phyloP scores from a whole-genome alignment of 208 protist genomes.

The Phytomonas serpens region DNA sequence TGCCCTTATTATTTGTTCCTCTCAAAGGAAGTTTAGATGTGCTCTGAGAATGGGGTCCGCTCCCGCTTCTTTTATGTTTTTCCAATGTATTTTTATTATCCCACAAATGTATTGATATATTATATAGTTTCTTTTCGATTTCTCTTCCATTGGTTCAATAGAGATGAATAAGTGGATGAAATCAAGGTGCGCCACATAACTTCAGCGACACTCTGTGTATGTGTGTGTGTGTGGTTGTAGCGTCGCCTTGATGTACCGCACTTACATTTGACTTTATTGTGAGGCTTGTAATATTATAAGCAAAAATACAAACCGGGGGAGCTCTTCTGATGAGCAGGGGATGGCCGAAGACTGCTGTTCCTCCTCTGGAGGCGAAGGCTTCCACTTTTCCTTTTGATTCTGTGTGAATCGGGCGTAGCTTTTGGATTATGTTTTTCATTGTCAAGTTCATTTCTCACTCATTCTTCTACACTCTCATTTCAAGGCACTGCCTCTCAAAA shows the following conservation, averaged over 20 bases:
- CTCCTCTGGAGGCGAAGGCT: not conserved
- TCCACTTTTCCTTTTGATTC: not conserved
- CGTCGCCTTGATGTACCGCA: not conserved
- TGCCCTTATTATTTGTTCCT: not conserved
- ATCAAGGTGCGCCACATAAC: not conserved
- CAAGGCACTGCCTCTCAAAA: not conserved
- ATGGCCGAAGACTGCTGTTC: not conserved
- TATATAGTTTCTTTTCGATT: not conserved
- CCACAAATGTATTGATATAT: not conserved
- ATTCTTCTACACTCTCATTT: not conserved
- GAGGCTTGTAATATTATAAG: not conserved
- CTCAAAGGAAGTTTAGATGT: not conserved
- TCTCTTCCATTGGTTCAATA: not conserved
- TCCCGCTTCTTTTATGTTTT: not conserved
- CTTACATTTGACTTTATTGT: constrained; percentile 2
- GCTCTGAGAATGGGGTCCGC: not conserved
- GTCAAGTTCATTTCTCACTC: not conserved
- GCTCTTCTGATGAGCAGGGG: not conserved
- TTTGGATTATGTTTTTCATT: not conserved
- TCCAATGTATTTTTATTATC: constrained; percentile 3
- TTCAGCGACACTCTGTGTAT: not conserved
- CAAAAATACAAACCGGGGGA: not conserved
- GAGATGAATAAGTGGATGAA: not conserved
- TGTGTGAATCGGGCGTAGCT: not conserved
- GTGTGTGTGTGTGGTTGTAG: not conserved